These are phyloP conservation scores for Neonectria coccinea DNA, from an alignment of 2,329 filamentous ascomycete species.

Conservation along the genomic window DNA sequence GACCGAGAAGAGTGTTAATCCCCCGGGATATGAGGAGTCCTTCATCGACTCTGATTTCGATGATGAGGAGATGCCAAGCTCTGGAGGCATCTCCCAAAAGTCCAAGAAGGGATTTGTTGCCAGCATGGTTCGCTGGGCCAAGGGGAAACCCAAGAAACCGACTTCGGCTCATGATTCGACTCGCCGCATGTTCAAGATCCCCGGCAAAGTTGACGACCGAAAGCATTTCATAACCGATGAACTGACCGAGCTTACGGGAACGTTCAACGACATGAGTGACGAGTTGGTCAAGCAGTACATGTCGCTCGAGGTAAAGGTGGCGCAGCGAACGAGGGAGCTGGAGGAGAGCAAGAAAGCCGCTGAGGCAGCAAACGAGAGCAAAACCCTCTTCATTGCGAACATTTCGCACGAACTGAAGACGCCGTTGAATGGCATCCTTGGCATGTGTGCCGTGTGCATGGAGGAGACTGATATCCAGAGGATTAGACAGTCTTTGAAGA, in stretches of 20 bases:
- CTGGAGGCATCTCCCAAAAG: slow-evolving; percentile 57
- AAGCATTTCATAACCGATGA: slow-evolving; percentile 86
- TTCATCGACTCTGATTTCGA: slow-evolving; percentile 59
- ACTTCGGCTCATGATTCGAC: slow-evolving; percentile 52
- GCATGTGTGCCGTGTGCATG: slow-evolving; percentile 94
- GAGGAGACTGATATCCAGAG: slow-evolving; percentile 83
- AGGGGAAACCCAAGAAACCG: slow-evolving; percentile 48
- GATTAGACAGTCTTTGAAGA: slow-evolving; percentile 85
- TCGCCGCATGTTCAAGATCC: slow-evolving; percentile 81
- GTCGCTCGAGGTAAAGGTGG: slow-evolving; percentile 85
- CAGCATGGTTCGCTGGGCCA: slow-evolving; percentile 53
- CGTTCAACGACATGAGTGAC: slow-evolving; percentile 95
- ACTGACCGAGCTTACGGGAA: slow-evolving; percentile 82
- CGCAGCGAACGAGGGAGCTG: slow-evolving; percentile 83
- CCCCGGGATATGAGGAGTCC: slow-evolving; percentile 69
- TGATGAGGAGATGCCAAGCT: slow-evolving; percentile 56
- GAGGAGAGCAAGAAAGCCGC: slow-evolving; percentile 92
- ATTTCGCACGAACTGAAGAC: slow-evolving; percentile 91
- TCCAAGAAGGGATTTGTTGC: slow-evolving; percentile 58
- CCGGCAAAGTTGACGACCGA: slow-evolving; percentile 80
- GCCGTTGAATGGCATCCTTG: slow-evolving; percentile 93
- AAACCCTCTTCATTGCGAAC: slow-evolving; percentile 97
- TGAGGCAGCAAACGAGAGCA: slow-evolving; percentile 95
- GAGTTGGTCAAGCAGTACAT: slow-evolving; percentile 89
- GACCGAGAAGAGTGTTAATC: slow-evolving; percentile 78